Conservation (phyloP, 805 yeast genomes). For the Candida chilensis region DNA sequence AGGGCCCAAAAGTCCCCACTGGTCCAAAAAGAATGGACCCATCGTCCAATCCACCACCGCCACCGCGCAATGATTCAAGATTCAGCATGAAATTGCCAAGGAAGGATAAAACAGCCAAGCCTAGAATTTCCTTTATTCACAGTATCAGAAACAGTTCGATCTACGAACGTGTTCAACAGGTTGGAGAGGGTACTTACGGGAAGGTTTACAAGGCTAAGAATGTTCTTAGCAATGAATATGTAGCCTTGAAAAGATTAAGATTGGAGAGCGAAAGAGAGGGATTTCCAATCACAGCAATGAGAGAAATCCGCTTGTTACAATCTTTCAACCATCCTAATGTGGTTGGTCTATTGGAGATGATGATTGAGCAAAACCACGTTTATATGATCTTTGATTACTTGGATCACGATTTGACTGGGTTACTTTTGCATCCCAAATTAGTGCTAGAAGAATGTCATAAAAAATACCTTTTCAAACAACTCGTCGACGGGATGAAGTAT, state of each 20-base stretch:
- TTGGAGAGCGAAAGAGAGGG: constrained; percentile 89
- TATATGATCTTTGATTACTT: constrained; percentile 91
- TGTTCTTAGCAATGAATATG: constrained; percentile 52
- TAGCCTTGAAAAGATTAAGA: constrained; percentile 82
- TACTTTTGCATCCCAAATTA: constrained; percentile 69
- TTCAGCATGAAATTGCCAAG: not conserved
- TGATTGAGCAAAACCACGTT: constrained; percentile 68
- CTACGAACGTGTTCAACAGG: constrained; percentile 73
- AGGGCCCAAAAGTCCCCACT: constrained; percentile 7
- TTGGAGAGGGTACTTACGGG: constrained; percentile 99
- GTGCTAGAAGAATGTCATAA: constrained; percentile 52
- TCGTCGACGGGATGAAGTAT: constrained; percentile 61
- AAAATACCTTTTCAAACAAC: constrained; percentile 57
- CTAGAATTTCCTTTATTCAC: not conserved
- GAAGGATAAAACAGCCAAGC: not conserved
- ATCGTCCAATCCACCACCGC: not conserved
- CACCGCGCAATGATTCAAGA: not conserved
- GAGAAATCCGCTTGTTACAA: constrained; percentile 84
- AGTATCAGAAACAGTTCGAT: constrained; percentile 13
- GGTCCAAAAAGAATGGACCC: not conserved
- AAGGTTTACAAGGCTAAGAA: constrained; percentile 87
- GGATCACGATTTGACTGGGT: constrained; percentile 88
- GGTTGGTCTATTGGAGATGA: constrained; percentile 78
- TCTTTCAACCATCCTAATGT: constrained; percentile 75
- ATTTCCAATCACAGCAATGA: constrained; percentile 89